Evolutionary conservation across 164 flowering plant genomes (phyloP), one percentile per base, ranked within the genome.

Genomic region (Vitis amurensis): DNA sequence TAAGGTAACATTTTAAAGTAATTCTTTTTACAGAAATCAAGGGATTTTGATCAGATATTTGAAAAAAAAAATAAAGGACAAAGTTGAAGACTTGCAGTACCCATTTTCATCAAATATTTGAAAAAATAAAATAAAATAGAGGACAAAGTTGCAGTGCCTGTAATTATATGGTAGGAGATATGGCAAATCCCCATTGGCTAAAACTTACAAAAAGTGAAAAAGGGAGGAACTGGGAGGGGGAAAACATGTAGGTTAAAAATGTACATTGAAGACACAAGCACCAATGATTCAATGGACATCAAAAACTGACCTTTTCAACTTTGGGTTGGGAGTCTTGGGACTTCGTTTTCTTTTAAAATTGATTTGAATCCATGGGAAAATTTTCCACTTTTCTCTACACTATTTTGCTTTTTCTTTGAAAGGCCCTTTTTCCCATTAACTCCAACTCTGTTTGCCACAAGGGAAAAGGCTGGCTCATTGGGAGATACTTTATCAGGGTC

Each of bases 401-500:
- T 51, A 53, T 69, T 66, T 27, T 58, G 49, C 31, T 37, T 62
- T 11, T 27, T 50, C 7, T 59, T 19, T 37, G 44, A 37, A 37
- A 37, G 44, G 4, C 44, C 4, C 44, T 37, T 37, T 23, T 37
- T 37, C 44, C 44, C 44, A 37, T 37, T 37, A 37, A 37, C 44
- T 37, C 44, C 44, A 37, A 37, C 44, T 37, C 44, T 37, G 44
- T 37, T 37, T 37, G 44, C 6, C 44, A 37, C 44, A 37, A 37
- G 44, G 44, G 44, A 61, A 58, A 79, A 75, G 73, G 79, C 77
- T 75, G 76, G 66, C 56, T 73, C 50, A 53, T 64, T 55, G 65
- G 19, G 59, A 59, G 55, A 16, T 44, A 61, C 77, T 77, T 79
- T 78, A 73, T 66, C 82, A 69, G 80, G 63, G 82, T 78, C 84